A percentile compares a stretch with the other conserved stretches of the same genome.
Conservation (phyloP, 164 flowering plant species). For the Cinnamomum micranthum region DNA sequence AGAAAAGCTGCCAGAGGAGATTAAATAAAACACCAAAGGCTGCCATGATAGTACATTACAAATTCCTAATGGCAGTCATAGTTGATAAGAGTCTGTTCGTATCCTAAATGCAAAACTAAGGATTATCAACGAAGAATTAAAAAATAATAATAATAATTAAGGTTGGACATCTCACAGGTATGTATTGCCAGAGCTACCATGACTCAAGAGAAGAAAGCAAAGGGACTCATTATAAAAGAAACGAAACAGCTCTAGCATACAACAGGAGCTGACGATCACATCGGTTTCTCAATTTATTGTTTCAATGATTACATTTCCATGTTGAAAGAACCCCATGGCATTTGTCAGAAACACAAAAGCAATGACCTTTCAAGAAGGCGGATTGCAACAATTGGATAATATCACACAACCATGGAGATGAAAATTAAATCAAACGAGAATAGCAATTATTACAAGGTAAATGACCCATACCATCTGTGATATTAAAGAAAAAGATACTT, state of each 20-base stretch:
- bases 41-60: slow-evolving; percentile 20
- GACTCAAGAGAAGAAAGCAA: slow-evolving; percentile 35
- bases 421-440: slow-evolving; percentile 4
- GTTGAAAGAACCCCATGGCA: slow-evolving; percentile 19
- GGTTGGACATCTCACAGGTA: slow-evolving; percentile 38
- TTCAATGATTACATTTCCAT: slow-evolving; percentile 14
- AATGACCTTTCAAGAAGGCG: slow-evolving; percentile 1
- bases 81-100: slow-evolving; percentile 18
- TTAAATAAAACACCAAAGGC: slow-evolving; percentile 22
- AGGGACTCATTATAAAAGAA: slow-evolving; percentile 9
- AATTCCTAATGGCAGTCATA: slow-evolving; percentile 11
- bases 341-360: slow-evolving; percentile 31
- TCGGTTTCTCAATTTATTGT: slow-evolving; percentile 3
- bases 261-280: slow-evolving; percentile 8
- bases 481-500: not conserved
- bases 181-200: slow-evolving; percentile 34
- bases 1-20: slow-evolving; percentile 30
- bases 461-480: slow-evolving; percentile 7
- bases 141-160: slow-evolving; percentile 10
- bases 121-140: slow-evolving; percentile 5
- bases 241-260: slow-evolving; percentile 4
- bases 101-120: slow-evolving; percentile 9
- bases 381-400: not conserved
- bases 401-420: not conserved
- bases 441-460: slow-evolving; percentile 24